Evolutionary conservation across 2,329 filamentous ascomycete species (phyloP).

Genomic region (Pseudogymnoascus sp.): DNA sequence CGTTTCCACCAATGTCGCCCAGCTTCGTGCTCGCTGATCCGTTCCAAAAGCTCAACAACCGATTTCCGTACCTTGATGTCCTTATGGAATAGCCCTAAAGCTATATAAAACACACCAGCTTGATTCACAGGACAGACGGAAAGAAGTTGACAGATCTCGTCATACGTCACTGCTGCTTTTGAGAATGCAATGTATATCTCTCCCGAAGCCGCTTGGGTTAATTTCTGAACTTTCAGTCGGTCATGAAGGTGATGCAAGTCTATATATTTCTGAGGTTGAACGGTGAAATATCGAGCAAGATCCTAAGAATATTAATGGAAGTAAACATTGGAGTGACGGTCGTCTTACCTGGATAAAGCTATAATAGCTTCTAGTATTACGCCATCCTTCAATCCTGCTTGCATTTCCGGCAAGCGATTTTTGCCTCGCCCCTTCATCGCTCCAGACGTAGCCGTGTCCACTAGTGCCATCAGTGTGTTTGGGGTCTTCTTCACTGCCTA

Average conservation of each 20-base stretch:
- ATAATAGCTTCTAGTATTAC: constrained; percentile 91
- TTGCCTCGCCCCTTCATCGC: constrained; percentile 71
- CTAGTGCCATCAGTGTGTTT: constrained; percentile 51
- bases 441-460: constrained; percentile 94
- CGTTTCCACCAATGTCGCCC: constrained; percentile 89
- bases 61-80: constrained; percentile 70
- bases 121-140: constrained; percentile 79
- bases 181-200: constrained; percentile 81
- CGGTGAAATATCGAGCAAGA: neutral
- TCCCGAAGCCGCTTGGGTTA: constrained; percentile 67
- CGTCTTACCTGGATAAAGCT: constrained; percentile 74
- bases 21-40: constrained; percentile 79
- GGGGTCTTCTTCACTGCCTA: constrained; percentile 68
- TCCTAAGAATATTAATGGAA: neutral
- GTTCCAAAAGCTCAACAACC: constrained; percentile 72
- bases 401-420: constrained; percentile 88
- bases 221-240: constrained; percentile 73
- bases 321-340: constrained; percentile 19
- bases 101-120: constrained; percentile 84
- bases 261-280: constrained; percentile 54
- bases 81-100: constrained; percentile 86
- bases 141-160: constrained; percentile 78
- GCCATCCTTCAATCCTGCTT: constrained; percentile 91
- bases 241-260: constrained; percentile 92
- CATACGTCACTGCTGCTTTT: constrained; percentile 69